A percentile compares a stretch with the other conserved stretches of the same genome.
Evolutionary conservation across 192 early-diverging fungal species (phyloP).

Genomic region (Coemansia guatemalensis): DNA sequence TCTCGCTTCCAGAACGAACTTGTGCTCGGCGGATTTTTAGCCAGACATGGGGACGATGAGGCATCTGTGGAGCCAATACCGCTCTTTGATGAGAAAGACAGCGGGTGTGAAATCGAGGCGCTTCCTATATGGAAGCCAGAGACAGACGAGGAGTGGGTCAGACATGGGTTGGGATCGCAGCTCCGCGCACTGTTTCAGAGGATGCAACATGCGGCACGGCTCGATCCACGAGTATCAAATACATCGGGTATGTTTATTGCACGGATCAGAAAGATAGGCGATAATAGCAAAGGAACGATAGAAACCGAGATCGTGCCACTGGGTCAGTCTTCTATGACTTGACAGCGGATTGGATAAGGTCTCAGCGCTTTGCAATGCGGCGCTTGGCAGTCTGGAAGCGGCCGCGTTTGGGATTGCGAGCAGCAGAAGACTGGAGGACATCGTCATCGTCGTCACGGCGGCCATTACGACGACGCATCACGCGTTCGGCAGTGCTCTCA

Average conservation of each 20-base stretch:
- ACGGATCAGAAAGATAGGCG: constrained; percentile 64
- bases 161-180: background rate
- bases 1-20: constrained; percentile 83
- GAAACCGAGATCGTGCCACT: constrained; percentile 10
- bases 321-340: background rate
- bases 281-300: background rate
- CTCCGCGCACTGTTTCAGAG: constrained; percentile 13
- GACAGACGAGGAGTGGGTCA: constrained; percentile 19
- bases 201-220: constrained; percentile 32
- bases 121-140: constrained; percentile 20
- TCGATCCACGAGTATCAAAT: constrained; percentile 43
- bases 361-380: constrained; percentile 22
- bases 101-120: background rate
- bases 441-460: constrained; percentile 25
- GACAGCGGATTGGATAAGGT: background rate
- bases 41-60: constrained; percentile 24
- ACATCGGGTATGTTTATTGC: constrained; percentile 69
- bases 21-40: constrained; percentile 78
- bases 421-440: constrained; percentile 9
- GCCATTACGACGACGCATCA: constrained; percentile 32
- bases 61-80: constrained; percentile 28
- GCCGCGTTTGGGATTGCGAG: constrained; percentile 18
- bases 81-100: background rate
- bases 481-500: constrained; percentile 46
- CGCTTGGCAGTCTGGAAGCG: constrained; percentile 42